Evolutionary conservation across 495 filamentous ascomycete species (phyloP).

Genomic region (Penicillium arizonense): DNA sequence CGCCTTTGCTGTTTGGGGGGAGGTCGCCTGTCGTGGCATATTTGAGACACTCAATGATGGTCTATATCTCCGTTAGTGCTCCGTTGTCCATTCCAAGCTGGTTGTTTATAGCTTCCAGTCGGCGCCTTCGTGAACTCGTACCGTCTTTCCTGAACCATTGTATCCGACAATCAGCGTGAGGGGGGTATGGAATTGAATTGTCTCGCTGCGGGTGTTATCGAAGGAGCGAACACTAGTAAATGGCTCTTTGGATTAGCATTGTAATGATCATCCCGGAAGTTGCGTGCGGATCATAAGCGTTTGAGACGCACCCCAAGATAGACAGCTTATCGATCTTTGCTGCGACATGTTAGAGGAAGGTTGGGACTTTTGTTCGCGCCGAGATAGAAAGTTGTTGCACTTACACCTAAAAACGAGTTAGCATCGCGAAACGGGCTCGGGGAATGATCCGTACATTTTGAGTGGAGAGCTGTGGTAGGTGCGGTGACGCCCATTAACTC

Average conservation of each 20-base stretch:
- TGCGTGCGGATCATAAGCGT: not conserved
- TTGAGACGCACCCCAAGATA: constrained; percentile 63
- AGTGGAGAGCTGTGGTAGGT: not conserved
- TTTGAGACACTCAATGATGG: constrained; percentile 98
- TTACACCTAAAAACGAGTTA: constrained; percentile 31
- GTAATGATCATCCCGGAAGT: not conserved
- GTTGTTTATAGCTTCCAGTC: not conserved
- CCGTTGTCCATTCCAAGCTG: not conserved
- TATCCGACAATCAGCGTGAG: constrained; percentile 94
- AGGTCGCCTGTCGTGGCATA: constrained; percentile 95
- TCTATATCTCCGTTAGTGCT: constrained; percentile 43
- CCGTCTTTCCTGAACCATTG: constrained; percentile 96
- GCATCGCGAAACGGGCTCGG: constrained; percentile 10
- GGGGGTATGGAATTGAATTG: constrained; percentile 86
- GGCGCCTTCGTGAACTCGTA: constrained; percentile 24
- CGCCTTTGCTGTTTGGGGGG: constrained; percentile 89
- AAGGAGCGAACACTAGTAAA: constrained; percentile 80
- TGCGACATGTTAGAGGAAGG: constrained; percentile 8
- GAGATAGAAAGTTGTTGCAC: constrained; percentile 5
- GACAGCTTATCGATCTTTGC: constrained; percentile 86
- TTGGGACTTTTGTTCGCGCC: constrained; percentile 9
- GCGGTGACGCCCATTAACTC: not conserved
- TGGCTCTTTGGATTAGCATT: not conserved
- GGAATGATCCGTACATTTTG: constrained; percentile 21
- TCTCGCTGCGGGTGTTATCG: constrained; percentile 70